Evolutionary conservation across 768 basidiomycete species (phyloP).

Genomic region (Serendipita indica): DNA sequence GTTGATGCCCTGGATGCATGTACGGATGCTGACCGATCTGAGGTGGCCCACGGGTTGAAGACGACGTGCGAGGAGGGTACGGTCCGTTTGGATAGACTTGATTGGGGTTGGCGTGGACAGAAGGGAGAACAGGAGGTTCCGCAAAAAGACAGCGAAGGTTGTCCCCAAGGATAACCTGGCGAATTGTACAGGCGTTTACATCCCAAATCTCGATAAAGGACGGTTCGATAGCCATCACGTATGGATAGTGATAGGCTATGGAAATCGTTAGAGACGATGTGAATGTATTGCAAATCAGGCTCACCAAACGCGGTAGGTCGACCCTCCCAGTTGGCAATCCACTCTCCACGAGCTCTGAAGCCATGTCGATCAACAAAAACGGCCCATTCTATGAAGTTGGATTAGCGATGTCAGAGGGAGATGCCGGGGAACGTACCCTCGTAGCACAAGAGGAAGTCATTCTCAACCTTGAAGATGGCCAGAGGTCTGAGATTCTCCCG

Average conservation of each 20-base stretch:
- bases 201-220: conserved; percentile 94
- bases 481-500: conserved; percentile 80
- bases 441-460: conserved; percentile 93
- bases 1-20: not conserved
- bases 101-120: not conserved
- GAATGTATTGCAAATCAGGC: conserved; percentile 18
- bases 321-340: conserved; percentile 97
- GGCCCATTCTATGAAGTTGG: conserved; percentile 71
- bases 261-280: conserved; percentile 9
- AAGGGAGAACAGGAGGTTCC: conserved; percentile 45
- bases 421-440: conserved; percentile 48
- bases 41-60: too few relatives aligned
- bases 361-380: conserved; percentile 98
- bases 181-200: conserved; percentile 79
- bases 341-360: conserved; percentile 74
- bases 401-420: conserved; percentile 11
- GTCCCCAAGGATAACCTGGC: conserved; percentile 89
- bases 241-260: conserved; percentile 93
- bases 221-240: conserved; percentile 91
- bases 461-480: conserved; percentile 92
- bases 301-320: conserved; percentile 84
- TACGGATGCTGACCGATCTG: not conserved
- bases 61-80: not conserved
- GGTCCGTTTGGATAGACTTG: not conserved
- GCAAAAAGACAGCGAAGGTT: conserved; percentile 84